These are phyloP conservation scores for Alliaria petiolata DNA, from an alignment of 345 rosid species.

Conservation along the genomic window DNA sequence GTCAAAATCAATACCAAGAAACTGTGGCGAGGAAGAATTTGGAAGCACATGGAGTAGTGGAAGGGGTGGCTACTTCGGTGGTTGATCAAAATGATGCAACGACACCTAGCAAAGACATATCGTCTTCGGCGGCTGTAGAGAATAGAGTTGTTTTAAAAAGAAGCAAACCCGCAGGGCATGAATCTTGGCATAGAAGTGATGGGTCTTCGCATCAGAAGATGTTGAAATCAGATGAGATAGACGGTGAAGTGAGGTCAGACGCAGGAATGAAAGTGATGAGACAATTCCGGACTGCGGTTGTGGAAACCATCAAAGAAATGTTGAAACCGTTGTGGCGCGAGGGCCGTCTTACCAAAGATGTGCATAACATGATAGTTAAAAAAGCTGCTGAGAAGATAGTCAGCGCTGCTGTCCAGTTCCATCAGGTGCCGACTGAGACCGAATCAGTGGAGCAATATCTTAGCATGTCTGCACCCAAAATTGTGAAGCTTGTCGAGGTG, in stretches of 20 bases:
- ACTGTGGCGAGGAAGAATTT: slow-evolving; percentile 32
- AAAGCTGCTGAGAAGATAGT: slow-evolving; percentile 74
- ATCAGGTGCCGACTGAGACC: slow-evolving; percentile 51
- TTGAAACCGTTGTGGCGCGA: slow-evolving; percentile 85
- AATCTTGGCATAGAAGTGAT: slow-evolving; percentile 37
- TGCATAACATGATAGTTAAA: slow-evolving; percentile 71
- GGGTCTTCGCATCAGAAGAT: slow-evolving; percentile 41
- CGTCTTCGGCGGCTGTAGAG: slow-evolving; percentile 36
- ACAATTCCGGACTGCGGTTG: slow-evolving; percentile 57
- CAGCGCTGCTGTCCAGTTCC: slow-evolving; percentile 46
- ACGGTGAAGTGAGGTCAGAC: slow-evolving; percentile 44
- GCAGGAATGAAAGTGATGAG: slow-evolving; percentile 47
- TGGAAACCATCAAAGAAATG: slow-evolving; percentile 63
- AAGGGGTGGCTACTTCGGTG: slow-evolving; percentile 44
- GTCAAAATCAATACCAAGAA: slow-evolving; percentile 37
- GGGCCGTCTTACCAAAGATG: slow-evolving; percentile 79
- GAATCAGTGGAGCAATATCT: slow-evolving; percentile 61
- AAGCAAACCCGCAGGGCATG: slow-evolving; percentile 34
- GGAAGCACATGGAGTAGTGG: slow-evolving; percentile 34
- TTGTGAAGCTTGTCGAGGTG: slow-evolving; percentile 82
- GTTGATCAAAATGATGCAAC: slow-evolving; percentile 40
- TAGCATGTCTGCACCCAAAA: slow-evolving; percentile 47
- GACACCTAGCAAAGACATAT: slow-evolving; percentile 45
- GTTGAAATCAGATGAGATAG: slow-evolving; percentile 36
- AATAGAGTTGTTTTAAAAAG: slow-evolving; percentile 35